phyloP scores from a whole-genome alignment of 2,329 filamentous ascomycete genomes.

The Cercospora janseana region DNA sequence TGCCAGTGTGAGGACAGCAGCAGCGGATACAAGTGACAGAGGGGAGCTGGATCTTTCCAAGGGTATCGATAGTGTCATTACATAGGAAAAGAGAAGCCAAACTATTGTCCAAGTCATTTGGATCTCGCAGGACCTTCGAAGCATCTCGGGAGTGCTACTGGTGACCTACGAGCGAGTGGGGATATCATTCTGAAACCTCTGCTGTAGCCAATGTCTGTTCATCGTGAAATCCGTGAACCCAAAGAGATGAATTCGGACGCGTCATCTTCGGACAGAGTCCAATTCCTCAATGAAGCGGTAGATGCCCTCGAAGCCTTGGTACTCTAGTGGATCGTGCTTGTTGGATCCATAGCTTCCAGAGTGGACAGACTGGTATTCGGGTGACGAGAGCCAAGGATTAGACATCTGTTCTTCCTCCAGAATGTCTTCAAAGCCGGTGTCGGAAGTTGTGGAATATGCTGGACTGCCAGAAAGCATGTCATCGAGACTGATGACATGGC shows the following conservation, averaged over 20 bases:
- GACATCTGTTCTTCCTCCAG: conserved; percentile 35
- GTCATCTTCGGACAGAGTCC: conserved; percentile 48
- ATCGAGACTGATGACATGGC: conserved; percentile 52
- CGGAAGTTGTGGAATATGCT: conserved; percentile 41
- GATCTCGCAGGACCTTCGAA: no score
- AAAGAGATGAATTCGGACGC: no score
- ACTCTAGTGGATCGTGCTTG: conserved; percentile 52
- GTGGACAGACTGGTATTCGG: conserved; percentile 58
- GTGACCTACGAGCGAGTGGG: conserved; percentile 5
- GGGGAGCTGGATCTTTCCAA: background rate
- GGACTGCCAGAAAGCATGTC: conserved; percentile 53
- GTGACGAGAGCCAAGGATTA: conserved; percentile 56
- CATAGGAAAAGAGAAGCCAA: conserved; percentile 3
- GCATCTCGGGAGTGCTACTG: background rate
- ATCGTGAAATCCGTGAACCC: conserved; percentile 13
- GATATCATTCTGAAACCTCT: conserved; percentile 15
- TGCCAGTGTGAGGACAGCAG: background rate
- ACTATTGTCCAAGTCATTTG: background rate
- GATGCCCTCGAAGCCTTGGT: conserved; percentile 64
- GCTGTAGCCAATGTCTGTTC: background rate
- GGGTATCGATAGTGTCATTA: background rate
- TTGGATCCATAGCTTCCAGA: conserved; percentile 45
- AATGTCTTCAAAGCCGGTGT: conserved; percentile 32
- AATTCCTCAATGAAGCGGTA: conserved; percentile 65
- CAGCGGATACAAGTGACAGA: background rate